These are phyloP conservation scores for Solanum phureja DNA, from an alignment of 257 asterid species.

Conservation along the genomic window DNA sequence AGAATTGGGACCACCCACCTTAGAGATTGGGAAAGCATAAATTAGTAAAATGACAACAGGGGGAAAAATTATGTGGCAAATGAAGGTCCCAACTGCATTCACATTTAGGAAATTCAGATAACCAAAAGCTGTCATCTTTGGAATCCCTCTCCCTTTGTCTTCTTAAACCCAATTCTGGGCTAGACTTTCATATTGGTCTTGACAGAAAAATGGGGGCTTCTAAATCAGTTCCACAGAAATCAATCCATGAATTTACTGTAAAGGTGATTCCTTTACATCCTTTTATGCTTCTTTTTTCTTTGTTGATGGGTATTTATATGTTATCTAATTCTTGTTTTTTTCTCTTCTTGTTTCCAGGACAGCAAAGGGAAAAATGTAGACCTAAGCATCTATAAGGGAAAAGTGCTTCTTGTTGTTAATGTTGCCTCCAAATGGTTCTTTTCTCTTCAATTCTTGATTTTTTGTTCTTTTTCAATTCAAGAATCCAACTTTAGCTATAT, in stretches of 20 bases:
- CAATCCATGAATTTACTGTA: constrained; percentile 67
- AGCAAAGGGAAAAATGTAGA: constrained; percentile 55
- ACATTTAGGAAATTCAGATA: background rate
- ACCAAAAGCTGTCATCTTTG: background rate
- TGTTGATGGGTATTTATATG: background rate
- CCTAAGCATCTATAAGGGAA: constrained; percentile 58
- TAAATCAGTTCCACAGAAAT: constrained; percentile 37
- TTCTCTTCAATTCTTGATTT: background rate
- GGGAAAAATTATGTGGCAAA: background rate
- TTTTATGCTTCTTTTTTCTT: background rate
- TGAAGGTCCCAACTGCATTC: background rate
- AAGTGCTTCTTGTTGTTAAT: constrained; percentile 82
- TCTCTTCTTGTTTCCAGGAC: constrained; percentile 29
- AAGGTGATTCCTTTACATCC: constrained; percentile 33
- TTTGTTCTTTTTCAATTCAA: background rate
- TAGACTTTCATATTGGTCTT: background rate
- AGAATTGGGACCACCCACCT: background rate
- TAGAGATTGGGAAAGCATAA: background rate
- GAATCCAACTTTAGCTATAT: background rate
- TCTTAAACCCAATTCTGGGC: background rate
- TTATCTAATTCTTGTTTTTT: background rate
- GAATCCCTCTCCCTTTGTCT: background rate
- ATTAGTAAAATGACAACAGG: background rate
- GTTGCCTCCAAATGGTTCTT: constrained; percentile 95
- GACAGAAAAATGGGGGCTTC: constrained; percentile 38